Evolutionary conservation across 768 basidiomycete genomes (phyloP), one percentile per base, ranked within the genome.

Genomic region (Daedaleopsis nitida): DNA sequence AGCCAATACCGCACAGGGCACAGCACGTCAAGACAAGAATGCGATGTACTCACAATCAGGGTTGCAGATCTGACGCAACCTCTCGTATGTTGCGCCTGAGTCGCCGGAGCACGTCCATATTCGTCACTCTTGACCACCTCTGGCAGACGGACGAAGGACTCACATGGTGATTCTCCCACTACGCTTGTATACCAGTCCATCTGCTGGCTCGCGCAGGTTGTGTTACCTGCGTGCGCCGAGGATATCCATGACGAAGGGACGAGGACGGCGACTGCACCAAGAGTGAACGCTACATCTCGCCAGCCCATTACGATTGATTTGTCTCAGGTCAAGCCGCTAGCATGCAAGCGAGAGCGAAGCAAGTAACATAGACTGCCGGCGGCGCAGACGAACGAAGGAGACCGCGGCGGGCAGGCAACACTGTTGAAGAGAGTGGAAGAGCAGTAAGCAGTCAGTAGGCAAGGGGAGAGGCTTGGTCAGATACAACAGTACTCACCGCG

Each of bases 31-130:
- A 42, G 11, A 42, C 5, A 42, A 17, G 11, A 17, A 42, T 32
- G 27, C 27, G 27, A 42, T 42, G 39, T 12, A 54, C 63, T 52
- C 55, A 57, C 63, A 64, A n/a, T 64, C 58, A 35, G 21, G 32
- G 17, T 64, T 64, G 52, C 63, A 64, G n/a, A 64, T 59, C 55
- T 59, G 63, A 21, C 63, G 38, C 43, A 64, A n/a, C 42, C 50
- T 24, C 58, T 64, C 58, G 45, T 64, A 64, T 14, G 63, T 64
- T 16, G 45, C 54, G 34, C 63, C 63, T 64, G 23, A 32, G 27
- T 32, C 27, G 27, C 27, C 27, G 27, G 27, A 32, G 4, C 3
- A 12, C 39, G 10, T 42, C 39, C 39, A 42, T 13, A 13, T 13
- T 17, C 10, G 11, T 8, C 37, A 14, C 37, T 14, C 17, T 17